phyloP scores from a whole-genome alignment of 176 grass and related monocot genomes.

The Bonia amplexicaulis region DNA sequence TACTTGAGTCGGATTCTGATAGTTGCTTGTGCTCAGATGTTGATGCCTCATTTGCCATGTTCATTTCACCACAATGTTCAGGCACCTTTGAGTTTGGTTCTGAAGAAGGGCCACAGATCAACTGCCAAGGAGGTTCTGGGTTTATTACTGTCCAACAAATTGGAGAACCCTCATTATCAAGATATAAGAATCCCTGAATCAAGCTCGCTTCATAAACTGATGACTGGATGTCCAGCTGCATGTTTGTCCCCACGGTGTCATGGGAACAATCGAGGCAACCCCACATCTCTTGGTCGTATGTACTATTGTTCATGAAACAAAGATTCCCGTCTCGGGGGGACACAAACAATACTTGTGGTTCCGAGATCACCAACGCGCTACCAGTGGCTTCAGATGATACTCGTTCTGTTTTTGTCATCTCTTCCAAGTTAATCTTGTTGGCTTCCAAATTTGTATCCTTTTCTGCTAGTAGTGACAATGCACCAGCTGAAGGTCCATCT shows the following conservation, averaged over 20 bases:
- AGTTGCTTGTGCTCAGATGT: conserved; percentile 32
- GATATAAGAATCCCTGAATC: conserved; percentile 59
- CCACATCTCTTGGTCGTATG: conserved; percentile 16
- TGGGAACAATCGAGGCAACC: conserved; percentile 30
- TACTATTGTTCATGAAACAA: conserved; percentile 38
- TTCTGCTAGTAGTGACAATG: conserved; percentile 19
- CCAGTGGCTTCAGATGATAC: conserved; percentile 27
- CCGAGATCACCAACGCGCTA: background rate
- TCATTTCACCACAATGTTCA: conserved; percentile 7
- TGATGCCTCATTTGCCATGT: conserved; percentile 6
- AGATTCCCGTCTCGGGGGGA: conserved; percentile 55
- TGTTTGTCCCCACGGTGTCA: conserved; percentile 26
- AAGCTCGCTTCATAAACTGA: conserved; percentile 56
- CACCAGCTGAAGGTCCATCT: background rate
- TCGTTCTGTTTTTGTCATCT: background rate
- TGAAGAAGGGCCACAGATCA: background rate
- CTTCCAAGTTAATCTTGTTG: background rate
- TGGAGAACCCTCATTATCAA: conserved; percentile 56
- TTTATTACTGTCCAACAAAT: conserved; percentile 43
- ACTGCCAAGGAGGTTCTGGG: conserved; percentile 22
- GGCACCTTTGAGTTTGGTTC: conserved; percentile 14
- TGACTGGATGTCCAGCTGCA: conserved; percentile 18
- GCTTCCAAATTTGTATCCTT: conserved; percentile 9
- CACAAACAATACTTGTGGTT: conserved; percentile 53
- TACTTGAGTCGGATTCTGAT: conserved; percentile 15